Conservation (phyloP, 306 rosid genomes). For the Gleditsia sinensis region DNA sequence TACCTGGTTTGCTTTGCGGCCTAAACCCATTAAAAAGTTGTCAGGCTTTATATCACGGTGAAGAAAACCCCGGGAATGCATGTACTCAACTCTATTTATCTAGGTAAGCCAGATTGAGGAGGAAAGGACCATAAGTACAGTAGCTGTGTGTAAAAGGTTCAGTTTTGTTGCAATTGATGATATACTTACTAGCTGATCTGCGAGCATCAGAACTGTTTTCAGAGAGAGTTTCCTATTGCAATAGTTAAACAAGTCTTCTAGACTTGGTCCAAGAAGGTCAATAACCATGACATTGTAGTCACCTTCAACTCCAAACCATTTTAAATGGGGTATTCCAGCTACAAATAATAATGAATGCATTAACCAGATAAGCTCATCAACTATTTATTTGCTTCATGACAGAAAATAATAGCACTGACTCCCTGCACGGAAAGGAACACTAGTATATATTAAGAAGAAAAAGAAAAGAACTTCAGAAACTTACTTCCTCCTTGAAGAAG, state of each 20-base stretch:
- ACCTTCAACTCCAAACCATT: constrained; percentile 98
- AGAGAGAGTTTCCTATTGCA: constrained; percentile 79
- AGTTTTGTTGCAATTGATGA: constrained; percentile 10
- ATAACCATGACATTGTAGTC: constrained; percentile 96
- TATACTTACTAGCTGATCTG: constrained; percentile 87
- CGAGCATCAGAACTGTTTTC: constrained; percentile 94
- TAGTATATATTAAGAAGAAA: constrained; percentile 39
- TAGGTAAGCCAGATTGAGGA: constrained; percentile 32
- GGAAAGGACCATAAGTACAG: constrained; percentile 33
- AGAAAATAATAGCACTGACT: constrained; percentile 31
- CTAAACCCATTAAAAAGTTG: constrained; percentile 95
- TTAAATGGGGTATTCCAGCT: constrained; percentile 97
- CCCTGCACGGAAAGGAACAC: constrained; percentile 31
- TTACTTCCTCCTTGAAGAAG: constrained; percentile 99
- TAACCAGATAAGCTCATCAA: constrained; percentile 33
- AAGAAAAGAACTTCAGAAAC: constrained; percentile 43
- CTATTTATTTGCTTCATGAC: constrained; percentile 10
- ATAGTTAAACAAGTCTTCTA: constrained; percentile 89
- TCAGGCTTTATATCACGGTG: constrained; percentile 98
- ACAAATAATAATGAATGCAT: constrained; percentile 29
- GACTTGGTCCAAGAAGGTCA: constrained; percentile 97
- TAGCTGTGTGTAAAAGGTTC: not conserved
- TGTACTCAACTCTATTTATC: constrained; percentile 92
- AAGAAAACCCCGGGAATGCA: constrained; percentile 93
- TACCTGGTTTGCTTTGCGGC: constrained; percentile 97